A percentile compares a stretch with the other conserved stretches of the same genome.
Evolutionary conservation across 2,329 filamentous ascomycete genomes (phyloP).

Genomic region (Fusarium keratoplasticum): DNA sequence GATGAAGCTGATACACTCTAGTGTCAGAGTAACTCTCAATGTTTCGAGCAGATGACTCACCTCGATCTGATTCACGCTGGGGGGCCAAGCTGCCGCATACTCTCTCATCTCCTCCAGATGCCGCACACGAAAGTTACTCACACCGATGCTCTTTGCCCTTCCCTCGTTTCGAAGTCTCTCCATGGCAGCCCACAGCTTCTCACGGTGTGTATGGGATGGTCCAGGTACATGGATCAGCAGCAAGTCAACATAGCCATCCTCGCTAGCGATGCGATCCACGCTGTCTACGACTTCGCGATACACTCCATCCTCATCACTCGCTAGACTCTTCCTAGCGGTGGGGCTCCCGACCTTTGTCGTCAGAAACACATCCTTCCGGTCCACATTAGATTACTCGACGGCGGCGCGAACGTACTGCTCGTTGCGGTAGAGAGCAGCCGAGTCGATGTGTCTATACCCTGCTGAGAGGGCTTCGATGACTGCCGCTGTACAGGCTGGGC

Average conservation of each 20-base stretch:
- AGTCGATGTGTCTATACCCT: conserved; percentile 74
- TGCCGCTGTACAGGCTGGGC: conserved; percentile 66
- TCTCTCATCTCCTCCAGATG: conserved; percentile 76
- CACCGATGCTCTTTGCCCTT: conserved; percentile 73
- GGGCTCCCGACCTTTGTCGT: conserved; percentile 76
- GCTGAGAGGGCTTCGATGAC: conserved; percentile 67
- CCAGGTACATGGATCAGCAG: conserved; percentile 77
- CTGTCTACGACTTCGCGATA: conserved; percentile 71
- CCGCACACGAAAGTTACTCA: conserved; percentile 77
- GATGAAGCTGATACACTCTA: conserved; percentile 68
- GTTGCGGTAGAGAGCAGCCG: conserved; percentile 74
- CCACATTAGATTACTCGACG: conserved; percentile 65
- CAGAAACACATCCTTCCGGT: conserved; percentile 71
- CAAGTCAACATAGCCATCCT: conserved; percentile 75
- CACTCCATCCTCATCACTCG: conserved; percentile 62
- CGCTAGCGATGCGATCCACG: conserved; percentile 68
- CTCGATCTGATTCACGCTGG: conserved; percentile 81
- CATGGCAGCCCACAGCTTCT: conserved; percentile 74
- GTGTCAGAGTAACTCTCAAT: background rate
- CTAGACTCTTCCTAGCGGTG: conserved; percentile 38
- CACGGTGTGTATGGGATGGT: conserved; percentile 64
- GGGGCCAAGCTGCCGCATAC: conserved; percentile 75
- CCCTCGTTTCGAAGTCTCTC: conserved; percentile 71
- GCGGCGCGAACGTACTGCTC: conserved; percentile 75
- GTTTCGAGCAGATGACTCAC: conserved; percentile 54